These are phyloP conservation scores for Fusarium nisikadoi DNA, from an alignment of 2,329 filamentous ascomycete species.

Conservation along the genomic window DNA sequence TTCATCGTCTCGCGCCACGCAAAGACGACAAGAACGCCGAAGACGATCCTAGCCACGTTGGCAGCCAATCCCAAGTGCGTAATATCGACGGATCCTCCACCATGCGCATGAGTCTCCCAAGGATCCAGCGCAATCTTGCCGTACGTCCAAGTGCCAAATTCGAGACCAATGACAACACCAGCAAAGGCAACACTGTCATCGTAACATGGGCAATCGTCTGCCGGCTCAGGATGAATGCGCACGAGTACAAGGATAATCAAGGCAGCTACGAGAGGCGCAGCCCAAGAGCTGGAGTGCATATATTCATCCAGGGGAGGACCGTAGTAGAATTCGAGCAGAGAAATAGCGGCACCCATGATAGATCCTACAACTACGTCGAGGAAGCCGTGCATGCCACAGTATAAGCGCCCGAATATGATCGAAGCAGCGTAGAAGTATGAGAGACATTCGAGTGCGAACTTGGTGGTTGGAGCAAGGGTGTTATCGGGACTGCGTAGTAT, in stretches of 20 bases:
- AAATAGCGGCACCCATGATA: slow-evolving; percentile 75
- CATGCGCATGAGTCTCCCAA: slow-evolving; percentile 57
- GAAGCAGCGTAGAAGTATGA: slow-evolving; percentile 89
- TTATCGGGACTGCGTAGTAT: slow-evolving; percentile 74
- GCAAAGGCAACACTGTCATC: slow-evolving; percentile 96
- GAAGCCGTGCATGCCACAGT: slow-evolving; percentile 99
- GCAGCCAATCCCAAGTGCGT: slow-evolving; percentile 72
- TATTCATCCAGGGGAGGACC: slow-evolving; percentile 74
- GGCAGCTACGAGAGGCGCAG: slow-evolving; percentile 71
- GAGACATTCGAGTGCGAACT: slow-evolving; percentile 71
- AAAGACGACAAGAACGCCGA: slow-evolving; percentile 87
- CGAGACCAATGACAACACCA: slow-evolving; percentile 86
- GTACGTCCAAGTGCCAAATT: slow-evolving; percentile 87
- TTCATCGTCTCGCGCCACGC: slow-evolving; percentile 93
- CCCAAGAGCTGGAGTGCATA: slow-evolving; percentile 72
- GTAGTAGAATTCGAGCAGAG: slow-evolving; percentile 68
- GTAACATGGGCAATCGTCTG: slow-evolving; percentile 96
- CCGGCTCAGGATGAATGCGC: slow-evolving; percentile 92
- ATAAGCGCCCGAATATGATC: slow-evolving; percentile 89
- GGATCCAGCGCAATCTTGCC: slow-evolving; percentile 62
- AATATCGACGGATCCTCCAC: slow-evolving; percentile 71
- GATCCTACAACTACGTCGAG: slow-evolving; percentile 88
- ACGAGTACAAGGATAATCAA: slow-evolving; percentile 79
- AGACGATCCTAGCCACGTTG: slow-evolving; percentile 73
- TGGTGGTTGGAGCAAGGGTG: slow-evolving; percentile 67